Percentiles rank a stretch among this genome's conserved stretches.
phyloP scores from a whole-genome alignment of 148 eudicot species.

The Camellia japonica region DNA sequence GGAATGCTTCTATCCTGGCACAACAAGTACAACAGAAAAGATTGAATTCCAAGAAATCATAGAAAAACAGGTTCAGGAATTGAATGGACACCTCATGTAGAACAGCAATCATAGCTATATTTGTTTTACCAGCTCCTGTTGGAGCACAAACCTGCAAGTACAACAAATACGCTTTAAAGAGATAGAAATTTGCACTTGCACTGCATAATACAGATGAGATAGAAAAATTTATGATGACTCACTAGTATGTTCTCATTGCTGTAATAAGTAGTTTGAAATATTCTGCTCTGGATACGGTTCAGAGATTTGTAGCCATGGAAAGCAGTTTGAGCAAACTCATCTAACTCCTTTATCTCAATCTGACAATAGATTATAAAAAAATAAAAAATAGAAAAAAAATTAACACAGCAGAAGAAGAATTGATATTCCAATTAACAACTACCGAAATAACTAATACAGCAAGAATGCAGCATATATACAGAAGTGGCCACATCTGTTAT shows the following conservation, averaged over 20 bases:
- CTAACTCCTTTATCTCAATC: constrained; percentile 93
- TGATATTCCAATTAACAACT: neutral
- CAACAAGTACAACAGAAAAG: neutral
- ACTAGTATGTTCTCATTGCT: constrained; percentile 89
- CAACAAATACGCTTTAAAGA: constrained; percentile 20
- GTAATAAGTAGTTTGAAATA: constrained; percentile 75
- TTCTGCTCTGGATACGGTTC: constrained; percentile 97
- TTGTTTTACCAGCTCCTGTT: constrained; percentile 99
- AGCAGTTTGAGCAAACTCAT: constrained; percentile 98
- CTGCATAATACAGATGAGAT: neutral
- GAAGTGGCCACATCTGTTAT: neutral
- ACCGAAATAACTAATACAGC: neutral
- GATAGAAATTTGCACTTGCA: constrained; percentile 2
- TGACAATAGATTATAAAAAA: constrained; percentile 27
- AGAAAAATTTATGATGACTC: constrained; percentile 28
- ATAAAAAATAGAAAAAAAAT: neutral
- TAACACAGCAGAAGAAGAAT: constrained; percentile 2
- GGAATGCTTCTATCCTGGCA: neutral
- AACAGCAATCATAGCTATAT: constrained; percentile 93
- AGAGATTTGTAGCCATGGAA: constrained; percentile 88
- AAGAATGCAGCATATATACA: neutral
- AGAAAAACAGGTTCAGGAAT: neutral
- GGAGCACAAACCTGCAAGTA: constrained; percentile 91
- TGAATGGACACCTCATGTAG: constrained; percentile 71
- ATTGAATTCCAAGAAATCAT: neutral